Percentiles rank a stretch among this genome's conserved stretches.
These are phyloP conservation scores for Auxenochlorella protothecoides DNA, from an alignment of 139 green algal genomes.

Conservation along the genomic window DNA sequence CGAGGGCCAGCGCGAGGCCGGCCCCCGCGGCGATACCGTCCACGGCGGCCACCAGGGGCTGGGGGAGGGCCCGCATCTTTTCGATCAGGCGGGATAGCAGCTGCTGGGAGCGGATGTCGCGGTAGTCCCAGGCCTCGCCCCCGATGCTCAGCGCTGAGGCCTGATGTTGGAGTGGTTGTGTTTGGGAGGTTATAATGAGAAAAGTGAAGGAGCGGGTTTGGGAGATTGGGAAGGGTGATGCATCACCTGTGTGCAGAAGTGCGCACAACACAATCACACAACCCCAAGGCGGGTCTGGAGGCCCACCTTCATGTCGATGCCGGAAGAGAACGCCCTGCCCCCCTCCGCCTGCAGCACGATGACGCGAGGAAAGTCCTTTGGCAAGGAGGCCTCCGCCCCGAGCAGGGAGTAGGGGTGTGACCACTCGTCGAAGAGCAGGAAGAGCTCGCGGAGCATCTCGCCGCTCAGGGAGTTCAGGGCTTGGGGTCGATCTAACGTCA, in stretches of 20 bases:
- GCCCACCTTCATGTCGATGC: slow-evolving; percentile 21
- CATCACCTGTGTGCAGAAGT: not conserved
- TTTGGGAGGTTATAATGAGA: too few relatives aligned
- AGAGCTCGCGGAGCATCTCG: slow-evolving; percentile 12
- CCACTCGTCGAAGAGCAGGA: not conserved
- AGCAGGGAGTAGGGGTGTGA: slow-evolving; percentile 15
- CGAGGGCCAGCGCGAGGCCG: slow-evolving; percentile 19
- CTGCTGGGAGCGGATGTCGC: slow-evolving; percentile 22
- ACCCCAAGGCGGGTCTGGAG: too few relatives aligned
- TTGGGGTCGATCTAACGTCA: slow-evolving; percentile 13
- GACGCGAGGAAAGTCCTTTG: slow-evolving; percentile 10
- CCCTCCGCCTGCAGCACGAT: slow-evolving; percentile 7
- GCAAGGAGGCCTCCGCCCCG: not conserved
- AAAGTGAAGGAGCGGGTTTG: not conserved
- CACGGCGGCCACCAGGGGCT: slow-evolving; percentile 11
- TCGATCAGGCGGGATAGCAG: slow-evolving; percentile 26
- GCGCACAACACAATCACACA: not conserved
- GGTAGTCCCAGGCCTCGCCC: slow-evolving; percentile 17
- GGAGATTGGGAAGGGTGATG: not conserved
- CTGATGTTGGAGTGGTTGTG: not conserved
- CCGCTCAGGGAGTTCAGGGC: slow-evolving; percentile 16
- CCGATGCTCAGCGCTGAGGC: slow-evolving; percentile 6
- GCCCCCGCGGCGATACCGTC: slow-evolving; percentile 14
- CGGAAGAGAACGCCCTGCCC: slow-evolving; percentile 16
- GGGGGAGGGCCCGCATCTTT: slow-evolving; percentile 13